Conservation (phyloP, 495 filamentous ascomycete species). For the Aspergillus sclerotiicarbonarius region DNA sequence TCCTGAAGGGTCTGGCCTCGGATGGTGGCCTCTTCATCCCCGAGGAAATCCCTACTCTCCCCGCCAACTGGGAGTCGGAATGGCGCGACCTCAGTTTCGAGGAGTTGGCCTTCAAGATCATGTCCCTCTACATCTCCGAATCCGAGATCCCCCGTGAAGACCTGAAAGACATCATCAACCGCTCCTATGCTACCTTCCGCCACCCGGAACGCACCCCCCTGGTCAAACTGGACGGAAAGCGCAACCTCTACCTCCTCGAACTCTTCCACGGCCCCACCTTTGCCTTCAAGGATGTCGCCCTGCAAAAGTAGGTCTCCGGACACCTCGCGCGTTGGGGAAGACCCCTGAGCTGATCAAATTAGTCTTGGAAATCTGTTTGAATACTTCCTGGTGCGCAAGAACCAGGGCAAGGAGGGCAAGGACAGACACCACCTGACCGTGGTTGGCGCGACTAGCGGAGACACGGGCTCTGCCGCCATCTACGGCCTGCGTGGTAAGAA, state of each 20-base stretch:
- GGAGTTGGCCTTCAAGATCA: slow-evolving; percentile 70
- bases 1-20: slow-evolving; percentile 83
- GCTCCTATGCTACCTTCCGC: slow-evolving; percentile 86
- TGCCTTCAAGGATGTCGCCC: slow-evolving; percentile 73
- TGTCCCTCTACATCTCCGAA: slow-evolving; percentile 76
- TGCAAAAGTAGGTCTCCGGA: background rate
- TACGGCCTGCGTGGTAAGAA: slow-evolving; percentile 97
- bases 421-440: slow-evolving; percentile 86
- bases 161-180: slow-evolving; percentile 74
- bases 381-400: slow-evolving; percentile 85
- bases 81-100: slow-evolving; percentile 78
- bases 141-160: slow-evolving; percentile 78
- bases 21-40: slow-evolving; percentile 92
- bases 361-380: slow-evolving; percentile 95
- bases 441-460: slow-evolving; percentile 88
- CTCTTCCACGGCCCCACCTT: slow-evolving; percentile 98
- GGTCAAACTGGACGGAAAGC: slow-evolving; percentile 60
- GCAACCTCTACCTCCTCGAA: slow-evolving; percentile 80
- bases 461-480: slow-evolving; percentile 93
- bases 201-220: slow-evolving; percentile 69
- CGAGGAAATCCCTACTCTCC: slow-evolving; percentile 62
- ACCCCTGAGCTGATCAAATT: slow-evolving; percentile 65
- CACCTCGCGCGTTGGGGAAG: too few relatives aligned
- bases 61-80: slow-evolving; percentile 34
- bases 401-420: slow-evolving; percentile 64